Percentiles rank a stretch among this genome's conserved stretches.
Evolutionary conservation across 169 alveolate genomes (phyloP).

Genomic region (Plasmodium malariae): DNA sequence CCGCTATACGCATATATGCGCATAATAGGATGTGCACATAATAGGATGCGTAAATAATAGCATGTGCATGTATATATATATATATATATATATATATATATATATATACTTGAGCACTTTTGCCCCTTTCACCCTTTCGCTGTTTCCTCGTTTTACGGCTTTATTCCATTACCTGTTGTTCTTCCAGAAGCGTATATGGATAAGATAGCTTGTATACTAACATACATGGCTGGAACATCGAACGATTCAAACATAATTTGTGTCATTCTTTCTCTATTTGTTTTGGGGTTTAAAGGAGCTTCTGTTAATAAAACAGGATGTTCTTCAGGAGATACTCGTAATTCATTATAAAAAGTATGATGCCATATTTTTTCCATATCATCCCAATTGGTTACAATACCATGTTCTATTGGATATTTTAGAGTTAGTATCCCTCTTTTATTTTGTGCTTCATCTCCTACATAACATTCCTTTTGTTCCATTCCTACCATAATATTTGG

Average conservation of each 20-base stretch:
- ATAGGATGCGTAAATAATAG: background rate
- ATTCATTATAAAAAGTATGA: slow-evolving; percentile 97
- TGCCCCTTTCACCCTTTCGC: background rate
- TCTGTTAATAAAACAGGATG: slow-evolving; percentile 97
- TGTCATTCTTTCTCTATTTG: slow-evolving; percentile 97
- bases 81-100: background rate
- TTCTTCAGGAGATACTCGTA: slow-evolving; percentile 97
- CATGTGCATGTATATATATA: background rate
- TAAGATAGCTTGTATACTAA: slow-evolving; percentile 97
- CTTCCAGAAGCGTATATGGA: slow-evolving; percentile 99
- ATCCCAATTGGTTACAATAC: slow-evolving; percentile 99
- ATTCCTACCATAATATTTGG: slow-evolving; percentile 97
- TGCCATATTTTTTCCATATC: slow-evolving; percentile 99
- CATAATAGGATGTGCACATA: background rate
- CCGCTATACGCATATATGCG: background rate
- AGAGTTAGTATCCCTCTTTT: slow-evolving; percentile 98
- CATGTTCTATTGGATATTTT: slow-evolving; percentile 99
- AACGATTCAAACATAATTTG: slow-evolving; percentile 98
- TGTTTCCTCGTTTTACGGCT: slow-evolving; percentile 78
- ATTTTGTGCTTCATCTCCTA: slow-evolving; percentile 99
- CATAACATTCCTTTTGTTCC: slow-evolving; percentile 97
- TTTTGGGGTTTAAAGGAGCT: slow-evolving; percentile 98
- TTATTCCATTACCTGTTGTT: slow-evolving; percentile 94
- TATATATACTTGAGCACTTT: background rate
- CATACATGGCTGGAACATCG: slow-evolving; percentile 98